These are phyloP conservation scores for Auriscalpium microsporum DNA, from an alignment of 768 basidiomycete genomes.

Conservation along the genomic window DNA sequence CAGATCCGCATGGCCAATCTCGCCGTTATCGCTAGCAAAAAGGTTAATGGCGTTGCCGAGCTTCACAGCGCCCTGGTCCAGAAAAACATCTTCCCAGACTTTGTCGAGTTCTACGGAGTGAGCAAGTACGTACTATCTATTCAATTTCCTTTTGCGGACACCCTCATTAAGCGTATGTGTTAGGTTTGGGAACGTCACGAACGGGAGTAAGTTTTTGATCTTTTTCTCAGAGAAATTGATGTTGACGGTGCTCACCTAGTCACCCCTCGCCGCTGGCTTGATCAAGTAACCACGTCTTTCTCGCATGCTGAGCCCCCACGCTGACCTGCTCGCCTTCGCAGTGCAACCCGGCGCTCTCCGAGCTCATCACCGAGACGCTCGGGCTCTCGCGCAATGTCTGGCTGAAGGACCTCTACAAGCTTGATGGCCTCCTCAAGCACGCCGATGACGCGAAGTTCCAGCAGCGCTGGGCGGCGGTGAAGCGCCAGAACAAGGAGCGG, in stretches of 20 bases:
- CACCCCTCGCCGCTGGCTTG: constrained; percentile 89
- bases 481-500: constrained; percentile 85
- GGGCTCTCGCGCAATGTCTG: constrained; percentile 67
- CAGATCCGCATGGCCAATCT: constrained; percentile 88
- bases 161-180: background rate
- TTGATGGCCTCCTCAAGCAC: constrained; percentile 68
- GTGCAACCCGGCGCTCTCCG: constrained; percentile 86
- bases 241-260: constrained; percentile 34
- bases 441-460: constrained; percentile 71
- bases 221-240: background rate
- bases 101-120: constrained; percentile 84
- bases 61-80: constrained; percentile 85
- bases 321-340: constrained; percentile 15
- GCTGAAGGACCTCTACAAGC: constrained; percentile 75
- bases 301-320: constrained; percentile 1
- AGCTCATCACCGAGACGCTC: constrained; percentile 78
- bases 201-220: constrained; percentile 53
- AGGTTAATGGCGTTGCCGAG: constrained; percentile 96
- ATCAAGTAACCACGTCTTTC: constrained; percentile 39
- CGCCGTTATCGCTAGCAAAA: constrained; percentile 81
- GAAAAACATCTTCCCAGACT: constrained; percentile 81
- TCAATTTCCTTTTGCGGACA: background rate
- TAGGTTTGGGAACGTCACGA: constrained; percentile 85
- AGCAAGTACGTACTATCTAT: constrained; percentile 46
- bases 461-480: constrained; percentile 74